Evolutionary conservation across 257 asterid species (phyloP).

Genomic region (Fraxinus anomala): DNA sequence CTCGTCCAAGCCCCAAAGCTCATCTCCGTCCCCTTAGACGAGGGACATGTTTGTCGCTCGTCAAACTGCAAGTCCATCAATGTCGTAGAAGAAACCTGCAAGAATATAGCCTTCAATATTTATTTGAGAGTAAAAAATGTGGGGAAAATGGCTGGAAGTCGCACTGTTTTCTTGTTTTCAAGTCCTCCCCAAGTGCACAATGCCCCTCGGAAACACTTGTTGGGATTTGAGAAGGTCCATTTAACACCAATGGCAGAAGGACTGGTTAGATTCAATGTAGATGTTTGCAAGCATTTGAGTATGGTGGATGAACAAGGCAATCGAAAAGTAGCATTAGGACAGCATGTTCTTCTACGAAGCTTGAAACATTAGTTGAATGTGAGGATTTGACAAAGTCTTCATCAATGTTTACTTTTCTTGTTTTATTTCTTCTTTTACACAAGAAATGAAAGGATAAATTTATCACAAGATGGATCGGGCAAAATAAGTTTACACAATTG

Average conservation of each 20-base stretch:
- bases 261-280: conserved; percentile 40
- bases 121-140: conserved; percentile 50
- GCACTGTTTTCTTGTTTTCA: conserved; percentile 52
- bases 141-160: conserved; percentile 55
- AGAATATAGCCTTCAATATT: conserved; percentile 34
- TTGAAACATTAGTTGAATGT: conserved; percentile 55
- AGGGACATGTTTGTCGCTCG: conserved; percentile 45
- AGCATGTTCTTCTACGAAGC: conserved; percentile 54
- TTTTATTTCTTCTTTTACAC: not conserved
- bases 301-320: conserved; percentile 54
- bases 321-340: conserved; percentile 51
- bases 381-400: conserved; percentile 36
- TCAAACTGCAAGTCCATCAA: conserved; percentile 46
- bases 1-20: conserved; percentile 48
- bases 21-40: conserved; percentile 40
- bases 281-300: conserved; percentile 59
- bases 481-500: conserved; percentile 16
- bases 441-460: not conserved
- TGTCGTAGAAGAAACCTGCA: conserved; percentile 35
- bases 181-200: conserved; percentile 60
- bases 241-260: conserved; percentile 38
- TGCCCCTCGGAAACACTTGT: conserved; percentile 60
- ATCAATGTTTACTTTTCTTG: not conserved
- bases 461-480: conserved; percentile 8
- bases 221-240: conserved; percentile 50